Evolutionary conservation across 257 asterid genomes (phyloP), one percentile per base, ranked within the genome.

Genomic region (Fraxinus anomala): DNA sequence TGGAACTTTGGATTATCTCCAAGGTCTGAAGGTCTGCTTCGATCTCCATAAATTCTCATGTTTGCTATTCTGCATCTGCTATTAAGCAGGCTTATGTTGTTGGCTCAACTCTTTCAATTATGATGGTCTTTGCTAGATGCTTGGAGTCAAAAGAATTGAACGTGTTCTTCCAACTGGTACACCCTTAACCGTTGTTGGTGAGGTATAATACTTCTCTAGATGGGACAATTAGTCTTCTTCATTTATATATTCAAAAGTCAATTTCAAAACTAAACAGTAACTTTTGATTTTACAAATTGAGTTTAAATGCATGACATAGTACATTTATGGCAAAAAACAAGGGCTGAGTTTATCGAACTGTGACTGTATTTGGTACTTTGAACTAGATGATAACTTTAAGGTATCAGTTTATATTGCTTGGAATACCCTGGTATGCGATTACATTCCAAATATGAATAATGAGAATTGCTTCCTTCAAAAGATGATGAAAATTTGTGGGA

Each of bases 121-220:
- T 54, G 74, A 68, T 77, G 80, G 71, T 86, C 75, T 77, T 77
- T 78, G 67, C 80, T 79, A 93, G 99, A 96, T 93, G 99, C 97
- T 93, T 73, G 99, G 99, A 76, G 98, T 96, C 82, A 96, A 91
- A 95, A 92, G 97, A 86, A 90, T 89, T 76, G 99, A 96, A 83
- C 99, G 98, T 44, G 96, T 93, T 79, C 92, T 96, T 76, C 99
- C 99, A 73, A 92, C 97, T 68, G 98, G 99, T 76, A 87, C 96
- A 12, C 96, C 98, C 44, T 88, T 96, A 92, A 96, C 99, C 39
- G 90, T 96, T 73, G 97, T 96, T 81, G 99, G 99, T 73, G 97
- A 96, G 99, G 99, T 96, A 92, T 80, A 88, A 71, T 83, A 44
- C 73, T 77, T 68, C 76, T 72, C 68, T 17, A 33, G 33, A 69